phyloP scores from a whole-genome alignment of 2,329 filamentous ascomycete species.

The Proliferodiscus dingleyae region DNA sequence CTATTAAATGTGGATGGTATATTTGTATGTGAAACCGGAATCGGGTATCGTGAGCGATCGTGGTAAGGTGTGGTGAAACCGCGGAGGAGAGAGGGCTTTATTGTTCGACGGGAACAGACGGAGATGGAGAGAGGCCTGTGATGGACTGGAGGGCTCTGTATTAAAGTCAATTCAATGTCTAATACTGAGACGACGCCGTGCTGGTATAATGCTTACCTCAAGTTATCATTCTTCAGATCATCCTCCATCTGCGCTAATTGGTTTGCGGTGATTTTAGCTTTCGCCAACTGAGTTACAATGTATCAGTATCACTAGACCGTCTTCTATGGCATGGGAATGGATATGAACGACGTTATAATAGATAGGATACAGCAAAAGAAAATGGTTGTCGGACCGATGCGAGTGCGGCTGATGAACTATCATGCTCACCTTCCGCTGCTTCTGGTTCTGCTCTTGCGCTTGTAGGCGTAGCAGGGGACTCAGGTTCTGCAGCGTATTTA shows the following conservation, averaged over 20 bases:
- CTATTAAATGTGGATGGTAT: slow-evolving; percentile 4
- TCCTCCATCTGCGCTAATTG: slow-evolving; percentile 48
- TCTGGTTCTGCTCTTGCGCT: slow-evolving; percentile 32
- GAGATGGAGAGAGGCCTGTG: slow-evolving; percentile 24
- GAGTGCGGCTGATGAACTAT: slow-evolving; percentile 60
- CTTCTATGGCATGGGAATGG: not conserved
- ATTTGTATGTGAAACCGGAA: not conserved
- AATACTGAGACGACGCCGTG: not conserved
- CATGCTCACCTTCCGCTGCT: slow-evolving; percentile 55
- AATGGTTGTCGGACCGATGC: slow-evolving; percentile 54
- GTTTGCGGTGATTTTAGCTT: slow-evolving; percentile 28
- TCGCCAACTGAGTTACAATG: slow-evolving; percentile 28
- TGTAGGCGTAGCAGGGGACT: slow-evolving; percentile 33
- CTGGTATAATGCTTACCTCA: slow-evolving; percentile 32
- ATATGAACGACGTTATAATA: slow-evolving; percentile 1
- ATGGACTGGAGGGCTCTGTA: slow-evolving; percentile 35
- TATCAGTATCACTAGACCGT: slow-evolving; percentile 13
- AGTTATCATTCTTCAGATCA: slow-evolving; percentile 52
- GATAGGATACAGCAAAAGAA: slow-evolving; percentile 21
- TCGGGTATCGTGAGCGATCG: not conserved
- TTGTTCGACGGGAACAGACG: slow-evolving; percentile 2
- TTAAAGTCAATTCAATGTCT: not conserved
- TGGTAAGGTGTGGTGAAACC: not conserved
- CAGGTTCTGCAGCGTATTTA: slow-evolving; percentile 43
- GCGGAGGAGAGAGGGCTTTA: not conserved